Evolutionary conservation across 306 rosid species (phyloP).

Genomic region (Casuarina glauca): DNA sequence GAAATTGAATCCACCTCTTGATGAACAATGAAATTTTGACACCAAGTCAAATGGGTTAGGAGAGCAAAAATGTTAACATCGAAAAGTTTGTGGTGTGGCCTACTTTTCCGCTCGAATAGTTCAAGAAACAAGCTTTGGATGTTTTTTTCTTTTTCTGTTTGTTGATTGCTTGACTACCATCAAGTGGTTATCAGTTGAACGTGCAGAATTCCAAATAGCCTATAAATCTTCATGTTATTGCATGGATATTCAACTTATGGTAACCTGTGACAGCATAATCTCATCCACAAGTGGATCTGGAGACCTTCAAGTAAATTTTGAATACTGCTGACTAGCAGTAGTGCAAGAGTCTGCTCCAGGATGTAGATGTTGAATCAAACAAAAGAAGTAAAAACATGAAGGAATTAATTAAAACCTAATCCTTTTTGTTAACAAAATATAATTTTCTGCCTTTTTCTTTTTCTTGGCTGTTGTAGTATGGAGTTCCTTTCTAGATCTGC

Average conservation of each 20-base stretch:
- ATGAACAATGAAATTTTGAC: too few species aligned
- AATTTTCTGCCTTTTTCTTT: conserved; percentile 22
- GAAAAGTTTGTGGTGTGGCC: conserved; percentile 5
- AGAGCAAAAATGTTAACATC: neutral
- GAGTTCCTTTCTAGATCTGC: conserved; percentile 91
- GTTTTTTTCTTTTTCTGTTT: neutral
- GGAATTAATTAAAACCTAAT: neutral
- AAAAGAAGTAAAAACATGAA: neutral
- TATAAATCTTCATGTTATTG: neutral
- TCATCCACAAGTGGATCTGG: neutral
- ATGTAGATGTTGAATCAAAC: neutral
- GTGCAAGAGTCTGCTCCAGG: neutral
- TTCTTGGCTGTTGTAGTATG: conserved; percentile 68
- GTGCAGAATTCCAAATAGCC: neutral
- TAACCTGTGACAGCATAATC: neutral
- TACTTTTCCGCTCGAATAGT: neutral
- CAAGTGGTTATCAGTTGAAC: neutral
- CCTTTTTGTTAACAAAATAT: conserved; percentile 7
- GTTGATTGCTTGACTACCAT: neutral
- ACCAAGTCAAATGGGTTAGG: conserved; percentile 3
- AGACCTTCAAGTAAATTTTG: neutral
- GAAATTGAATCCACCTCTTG: conserved; percentile 7
- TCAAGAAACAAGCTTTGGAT: neutral
- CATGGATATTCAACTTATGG: neutral
- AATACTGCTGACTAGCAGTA: neutral